These are phyloP conservation scores for Ampelomyces quisqualis DNA, from an alignment of 2,329 filamentous ascomycete species.

Conservation along the genomic window DNA sequence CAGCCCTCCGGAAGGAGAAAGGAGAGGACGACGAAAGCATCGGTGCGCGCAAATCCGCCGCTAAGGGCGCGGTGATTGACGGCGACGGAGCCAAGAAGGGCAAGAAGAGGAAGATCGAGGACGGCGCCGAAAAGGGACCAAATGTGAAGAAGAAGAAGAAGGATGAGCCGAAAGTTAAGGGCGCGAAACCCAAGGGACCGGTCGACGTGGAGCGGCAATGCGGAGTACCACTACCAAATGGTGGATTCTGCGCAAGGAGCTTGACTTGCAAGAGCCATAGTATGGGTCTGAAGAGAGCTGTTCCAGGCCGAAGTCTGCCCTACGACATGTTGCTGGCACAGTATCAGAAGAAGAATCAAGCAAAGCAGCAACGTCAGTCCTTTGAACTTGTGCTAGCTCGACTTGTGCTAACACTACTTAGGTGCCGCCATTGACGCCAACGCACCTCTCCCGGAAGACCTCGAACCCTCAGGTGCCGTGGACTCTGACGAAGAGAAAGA, in stretches of 20 bases:
- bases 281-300: constrained; percentile 92
- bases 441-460: constrained; percentile 82
- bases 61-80: constrained; percentile 43
- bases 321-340: constrained; percentile 82
- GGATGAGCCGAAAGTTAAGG: constrained; percentile 82
- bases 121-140: constrained; percentile 73
- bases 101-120: constrained; percentile 52
- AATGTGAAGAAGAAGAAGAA: constrained; percentile 90
- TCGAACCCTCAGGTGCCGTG: constrained; percentile 68
- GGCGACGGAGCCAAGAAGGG: constrained; percentile 46
- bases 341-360: constrained; percentile 91
- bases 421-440: constrained; percentile 94
- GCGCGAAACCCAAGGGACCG: constrained; percentile 82
- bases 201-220: constrained; percentile 95
- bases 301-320: constrained; percentile 80
- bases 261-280: constrained; percentile 91
- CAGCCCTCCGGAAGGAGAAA: constrained; percentile 51
- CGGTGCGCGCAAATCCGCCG: constrained; percentile 44
- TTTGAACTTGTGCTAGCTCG: background rate
- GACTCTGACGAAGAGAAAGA: constrained; percentile 95
- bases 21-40: constrained; percentile 47
- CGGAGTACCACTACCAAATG: constrained; percentile 81
- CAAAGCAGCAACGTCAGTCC: constrained; percentile 86
- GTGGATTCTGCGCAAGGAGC: constrained; percentile 81
- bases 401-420: constrained; percentile 39